phyloP scores from a whole-genome alignment of 106 monocot genomes.

The Allium sativum region DNA sequence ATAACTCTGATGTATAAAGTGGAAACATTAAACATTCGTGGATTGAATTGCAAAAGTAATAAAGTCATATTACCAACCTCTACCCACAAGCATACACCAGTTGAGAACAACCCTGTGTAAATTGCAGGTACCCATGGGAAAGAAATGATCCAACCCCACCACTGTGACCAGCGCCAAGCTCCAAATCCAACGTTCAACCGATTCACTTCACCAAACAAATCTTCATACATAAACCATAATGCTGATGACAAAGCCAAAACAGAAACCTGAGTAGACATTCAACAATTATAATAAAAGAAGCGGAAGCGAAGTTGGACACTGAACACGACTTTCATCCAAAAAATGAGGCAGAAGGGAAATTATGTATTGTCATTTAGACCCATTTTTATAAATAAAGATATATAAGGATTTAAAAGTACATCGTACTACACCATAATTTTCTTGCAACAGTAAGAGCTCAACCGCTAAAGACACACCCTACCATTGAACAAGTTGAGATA shows the following conservation, averaged over 20 bases:
- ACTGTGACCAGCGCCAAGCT: slow-evolving; percentile 19
- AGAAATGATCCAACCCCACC: slow-evolving; percentile 36
- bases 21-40: too few species aligned
- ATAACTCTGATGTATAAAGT: too few species aligned
- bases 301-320: not conserved
- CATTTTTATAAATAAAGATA: too few species aligned
- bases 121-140: slow-evolving; percentile 96
- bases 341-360: too few species aligned
- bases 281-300: slow-evolving; percentile 1
- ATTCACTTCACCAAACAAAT: slow-evolving; percentile 6
- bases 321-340: too few species aligned
- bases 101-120: slow-evolving; percentile 81
- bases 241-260: slow-evolving; percentile 53
- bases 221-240: slow-evolving; percentile 45
- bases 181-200: slow-evolving; percentile 9
- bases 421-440: too few species aligned
- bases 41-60: too few species aligned
- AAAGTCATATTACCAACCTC: slow-evolving; percentile 34
- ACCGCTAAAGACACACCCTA: too few species aligned
- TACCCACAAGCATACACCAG: slow-evolving; percentile 68
- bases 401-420: too few species aligned
- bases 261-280: slow-evolving; percentile 31
- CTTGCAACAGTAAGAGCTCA: too few species aligned
- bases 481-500: too few species aligned
- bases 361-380: too few species aligned